Base-by-base conservation (phyloP, 208 protist genomes). In the Hexamita inflata region DNA sequence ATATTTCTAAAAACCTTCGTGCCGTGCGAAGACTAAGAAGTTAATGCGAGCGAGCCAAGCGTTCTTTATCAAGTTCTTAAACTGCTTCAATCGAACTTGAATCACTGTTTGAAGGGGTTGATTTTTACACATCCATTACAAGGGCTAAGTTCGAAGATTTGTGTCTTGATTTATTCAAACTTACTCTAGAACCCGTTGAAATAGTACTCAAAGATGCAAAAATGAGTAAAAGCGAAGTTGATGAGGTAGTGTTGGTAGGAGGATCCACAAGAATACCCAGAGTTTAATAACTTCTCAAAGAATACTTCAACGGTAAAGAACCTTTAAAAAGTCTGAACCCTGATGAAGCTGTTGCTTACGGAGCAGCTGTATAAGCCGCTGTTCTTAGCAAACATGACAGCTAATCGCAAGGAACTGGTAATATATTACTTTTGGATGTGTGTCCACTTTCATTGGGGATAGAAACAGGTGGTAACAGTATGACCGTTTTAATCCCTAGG, bases 291-390 rank as follows among this genome's bases (percentile, higher is more conserved):
- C 28, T 75, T 42, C 67, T 77, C 13, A 32, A 49, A n/a, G 13
- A 77, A n/a, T 77, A 40, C 15, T 77, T 77, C 15, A 38, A 38
- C 4, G 75, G 75, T 19, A 77, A 76, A 59, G 75, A 77, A 11
- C 73, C 58, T 19, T 49, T 28, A 30, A 29, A 77, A 15, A 30
- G 29, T n/a, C 75, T 77, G 4, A 77, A 77, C 64, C 75, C 75
- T 40, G 75, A 77, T 59, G 75, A 77, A 38, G 75, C 75, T 59
- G 75, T 77, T 32, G 75, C 75, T 24, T 77, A 77, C 64, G 75
- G 75, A 41, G 75, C 75, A 30, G 75, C 75, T 29, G 38, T 77
- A 19, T 73, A 77, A 38, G 75, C 68, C 11, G 38, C 7, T 24
- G 30, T 77, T 24, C 34, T 77, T 30, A n/a, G n/a, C n/a, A n/a